Evolutionary conservation across 768 basidiomycete genomes (phyloP), one percentile per base, ranked within the genome.

Genomic region (Sporobolomyces roseus): DNA sequence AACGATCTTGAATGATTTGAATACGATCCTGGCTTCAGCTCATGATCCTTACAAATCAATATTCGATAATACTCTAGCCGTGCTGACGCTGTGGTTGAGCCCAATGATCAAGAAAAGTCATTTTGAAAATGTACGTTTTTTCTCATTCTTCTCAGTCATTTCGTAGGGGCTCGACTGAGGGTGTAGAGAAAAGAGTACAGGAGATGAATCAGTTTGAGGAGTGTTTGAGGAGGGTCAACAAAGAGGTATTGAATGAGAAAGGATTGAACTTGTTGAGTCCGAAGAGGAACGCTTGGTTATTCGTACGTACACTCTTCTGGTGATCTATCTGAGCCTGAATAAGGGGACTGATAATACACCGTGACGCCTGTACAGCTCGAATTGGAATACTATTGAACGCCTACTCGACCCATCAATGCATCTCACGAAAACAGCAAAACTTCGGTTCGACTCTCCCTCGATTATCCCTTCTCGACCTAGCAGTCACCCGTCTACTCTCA

Each of bases 241-340:
- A 78, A 30, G 83, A 83, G 55, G 65, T 90, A 25, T 96, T 87
- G 81, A 92, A 97, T 76, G 88, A 90, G 0, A 85, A 82, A 12
- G 96, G 96, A 1, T 79, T 99, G 74, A 89, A 92, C 73, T 84
- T 98, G 48, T 80, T 93, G 21, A 90, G 88, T 85, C 96, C 96
- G 2, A 81, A 85, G 52, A 83, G 84, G 75, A 87, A 89, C 63
- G 96, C 89, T 0, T 93, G 93, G 78, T 82, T 97, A 74, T 99
- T 89, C 80, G 94, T 97, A 77, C 79, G 93, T 88, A 30, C 17
- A 8, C 25, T 49, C 14, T 17, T 21, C 32, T 25, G n/a, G n/a
- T n/a, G n/a, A 16, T 27, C 19, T 14, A 10, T 46, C 25, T 10
- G 4, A 9, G 38, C 38, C 38, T n/a, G n/a, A n/a, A n/a, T n/a